These are phyloP conservation scores for Xylaria flabelliformis DNA, from an alignment of 495 filamentous ascomycete genomes.

Conservation along the genomic window DNA sequence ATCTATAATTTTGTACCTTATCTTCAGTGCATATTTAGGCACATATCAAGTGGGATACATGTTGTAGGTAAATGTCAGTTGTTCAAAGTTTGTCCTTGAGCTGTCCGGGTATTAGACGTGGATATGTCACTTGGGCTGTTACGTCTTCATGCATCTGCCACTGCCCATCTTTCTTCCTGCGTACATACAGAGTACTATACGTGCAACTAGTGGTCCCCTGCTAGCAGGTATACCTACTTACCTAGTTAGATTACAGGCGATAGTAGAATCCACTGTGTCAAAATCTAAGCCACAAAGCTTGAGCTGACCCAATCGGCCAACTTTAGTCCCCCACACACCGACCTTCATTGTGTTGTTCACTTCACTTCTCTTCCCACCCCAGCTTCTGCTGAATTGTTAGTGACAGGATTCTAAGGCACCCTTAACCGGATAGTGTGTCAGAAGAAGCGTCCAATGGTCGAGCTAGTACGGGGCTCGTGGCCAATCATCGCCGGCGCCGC, in stretches of 20 bases:
- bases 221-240: background rate
- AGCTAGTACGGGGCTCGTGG: constrained; percentile 5
- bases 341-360: background rate
- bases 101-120: background rate
- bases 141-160: background rate
- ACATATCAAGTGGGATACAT: background rate
- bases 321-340: background rate
- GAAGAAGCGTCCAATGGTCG: background rate
- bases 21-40: background rate
- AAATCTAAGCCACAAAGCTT: constrained; percentile 23
- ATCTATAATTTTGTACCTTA: background rate
- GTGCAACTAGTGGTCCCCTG: background rate
- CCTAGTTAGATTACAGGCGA: background rate
- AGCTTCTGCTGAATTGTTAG: constrained; percentile 1
- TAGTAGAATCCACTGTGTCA: background rate
- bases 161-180: background rate
- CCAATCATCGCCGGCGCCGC: constrained; percentile 6
- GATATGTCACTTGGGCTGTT: background rate
- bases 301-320: constrained; percentile 11
- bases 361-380: background rate
- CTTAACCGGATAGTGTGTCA: background rate
- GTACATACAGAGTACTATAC: no score
- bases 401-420: background rate
- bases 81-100: background rate
- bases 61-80: background rate